A percentile compares a stretch with the other conserved stretches of the same genome.
These are phyloP conservation scores for Mytilinidion resinicola DNA, from an alignment of 495 filamentous ascomycete species.

Conservation along the genomic window DNA sequence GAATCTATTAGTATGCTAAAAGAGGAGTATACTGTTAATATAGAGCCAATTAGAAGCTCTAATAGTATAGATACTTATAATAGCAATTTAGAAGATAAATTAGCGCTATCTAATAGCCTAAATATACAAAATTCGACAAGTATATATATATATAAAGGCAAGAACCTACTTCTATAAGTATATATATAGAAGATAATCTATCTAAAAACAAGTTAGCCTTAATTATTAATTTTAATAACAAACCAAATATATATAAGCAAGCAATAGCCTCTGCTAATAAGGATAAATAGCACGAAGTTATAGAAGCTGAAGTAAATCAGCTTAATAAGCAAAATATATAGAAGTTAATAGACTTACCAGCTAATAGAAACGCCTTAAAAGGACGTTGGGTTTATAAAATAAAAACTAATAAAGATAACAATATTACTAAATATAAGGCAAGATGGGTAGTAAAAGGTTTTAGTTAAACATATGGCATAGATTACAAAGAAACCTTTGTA, in stretches of 20 bases:
- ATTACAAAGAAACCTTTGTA: slow-evolving; percentile 30
- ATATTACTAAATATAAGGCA: slow-evolving; percentile 25
- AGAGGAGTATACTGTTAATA: no score
- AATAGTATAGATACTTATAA: not conserved
- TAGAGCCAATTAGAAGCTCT: not conserved
- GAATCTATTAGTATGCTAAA: not conserved
- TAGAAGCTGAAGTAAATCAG: not conserved
- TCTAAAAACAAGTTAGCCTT: not conserved
- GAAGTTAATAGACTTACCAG: slow-evolving; percentile 6
- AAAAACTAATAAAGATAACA: slow-evolving; percentile 14
- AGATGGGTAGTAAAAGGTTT: slow-evolving; percentile 25
- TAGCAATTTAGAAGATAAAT: not conserved
- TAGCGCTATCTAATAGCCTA: no score
- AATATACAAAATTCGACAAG: no score
- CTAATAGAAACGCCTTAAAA: slow-evolving; percentile 9
- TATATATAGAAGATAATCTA: not conserved
- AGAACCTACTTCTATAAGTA: no score
- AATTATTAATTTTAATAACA: not conserved
- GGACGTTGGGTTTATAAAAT: slow-evolving; percentile 21
- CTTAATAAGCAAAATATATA: slow-evolving; percentile 2
- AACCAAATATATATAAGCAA: not conserved
- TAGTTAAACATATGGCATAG: slow-evolving; percentile 23
- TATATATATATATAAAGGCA: no score
- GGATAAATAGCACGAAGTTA: not conserved
- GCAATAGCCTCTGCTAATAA: not conserved